Conservation (phyloP, 805 yeast species). For the Yamadazyma sp. region DNA sequence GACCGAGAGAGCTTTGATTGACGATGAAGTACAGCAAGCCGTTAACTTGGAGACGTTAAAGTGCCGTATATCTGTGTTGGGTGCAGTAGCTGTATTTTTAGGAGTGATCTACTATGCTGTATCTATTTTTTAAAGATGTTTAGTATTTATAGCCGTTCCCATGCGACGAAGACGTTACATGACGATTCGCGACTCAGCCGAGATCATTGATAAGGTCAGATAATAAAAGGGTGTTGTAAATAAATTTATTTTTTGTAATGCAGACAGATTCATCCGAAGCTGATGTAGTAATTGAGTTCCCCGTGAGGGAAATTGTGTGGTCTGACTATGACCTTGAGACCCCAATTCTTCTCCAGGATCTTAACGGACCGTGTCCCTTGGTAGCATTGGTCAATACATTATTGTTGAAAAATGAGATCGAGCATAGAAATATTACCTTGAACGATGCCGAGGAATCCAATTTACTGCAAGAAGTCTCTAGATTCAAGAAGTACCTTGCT, state of each 20-base stretch:
- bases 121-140: constrained; percentile 1
- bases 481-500: constrained; percentile 7
- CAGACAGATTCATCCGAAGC: no score
- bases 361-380: constrained; percentile 87
- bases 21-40: constrained; percentile 20
- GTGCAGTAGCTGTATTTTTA: constrained; percentile 8
- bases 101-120: background rate
- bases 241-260: no score
- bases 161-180: no score
- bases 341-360: constrained; percentile 70
- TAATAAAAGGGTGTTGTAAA: no score
- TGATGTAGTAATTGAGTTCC: constrained; percentile 17
- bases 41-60: constrained; percentile 16
- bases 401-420: constrained; percentile 47
- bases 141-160: no score
- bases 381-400: constrained; percentile 75
- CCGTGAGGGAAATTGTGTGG: constrained; percentile 32
- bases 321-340: constrained; percentile 39
- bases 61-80: constrained; percentile 19
- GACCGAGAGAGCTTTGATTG: constrained; percentile 35
- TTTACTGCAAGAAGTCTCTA: constrained; percentile 1
- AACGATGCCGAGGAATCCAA: constrained; percentile 8
- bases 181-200: no score
- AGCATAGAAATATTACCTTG: constrained; percentile 10
- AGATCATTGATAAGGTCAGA: no score